Conservation (phyloP, 768 basidiomycete genomes). For the Rubroboletus pulcherrimus region DNA sequence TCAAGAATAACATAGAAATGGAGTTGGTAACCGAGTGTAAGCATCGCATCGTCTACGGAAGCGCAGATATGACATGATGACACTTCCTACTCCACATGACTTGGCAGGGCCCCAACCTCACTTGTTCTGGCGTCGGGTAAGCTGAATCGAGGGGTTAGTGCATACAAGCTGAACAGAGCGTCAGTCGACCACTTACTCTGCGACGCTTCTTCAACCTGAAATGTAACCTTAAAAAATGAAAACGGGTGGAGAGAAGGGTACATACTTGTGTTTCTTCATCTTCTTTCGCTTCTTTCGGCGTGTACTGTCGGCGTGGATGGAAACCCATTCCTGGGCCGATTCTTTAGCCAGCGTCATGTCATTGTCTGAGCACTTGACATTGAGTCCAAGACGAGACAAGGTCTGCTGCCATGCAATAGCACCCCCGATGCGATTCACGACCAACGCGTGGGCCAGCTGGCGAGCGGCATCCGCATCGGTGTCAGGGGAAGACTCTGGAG, state of each 20-base stretch:
- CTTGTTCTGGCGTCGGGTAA: constrained; percentile 41
- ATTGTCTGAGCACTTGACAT: constrained; percentile 45
- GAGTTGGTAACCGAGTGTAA: neutral
- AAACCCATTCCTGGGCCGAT: constrained; percentile 57
- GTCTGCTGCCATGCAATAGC: constrained; percentile 67
- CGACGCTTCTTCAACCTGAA: constrained; percentile 84
- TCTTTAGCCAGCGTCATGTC: constrained; percentile 50
- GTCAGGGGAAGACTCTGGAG: constrained; percentile 53
- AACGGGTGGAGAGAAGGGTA: constrained; percentile 14
- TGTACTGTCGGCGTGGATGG: constrained; percentile 72
- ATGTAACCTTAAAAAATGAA: constrained; percentile 6
- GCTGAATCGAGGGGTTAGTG: constrained; percentile 32
- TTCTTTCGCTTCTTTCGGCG: constrained; percentile 87
- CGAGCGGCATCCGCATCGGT: constrained; percentile 79
- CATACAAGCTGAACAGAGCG: neutral
- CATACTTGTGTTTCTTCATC: constrained; percentile 97
- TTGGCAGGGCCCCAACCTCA: constrained; percentile 10
- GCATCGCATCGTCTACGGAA: constrained; percentile 8
- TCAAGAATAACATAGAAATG: neutral
- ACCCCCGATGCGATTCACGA: constrained; percentile 60
- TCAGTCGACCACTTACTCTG: constrained; percentile 53
- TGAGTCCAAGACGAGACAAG: constrained; percentile 61
- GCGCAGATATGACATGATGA: neutral
- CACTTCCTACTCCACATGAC: neutral
- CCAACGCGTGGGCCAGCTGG: constrained; percentile 71